phyloP scores from a whole-genome alignment of 768 basidiomycete species.

The Naematelia encephala region DNA sequence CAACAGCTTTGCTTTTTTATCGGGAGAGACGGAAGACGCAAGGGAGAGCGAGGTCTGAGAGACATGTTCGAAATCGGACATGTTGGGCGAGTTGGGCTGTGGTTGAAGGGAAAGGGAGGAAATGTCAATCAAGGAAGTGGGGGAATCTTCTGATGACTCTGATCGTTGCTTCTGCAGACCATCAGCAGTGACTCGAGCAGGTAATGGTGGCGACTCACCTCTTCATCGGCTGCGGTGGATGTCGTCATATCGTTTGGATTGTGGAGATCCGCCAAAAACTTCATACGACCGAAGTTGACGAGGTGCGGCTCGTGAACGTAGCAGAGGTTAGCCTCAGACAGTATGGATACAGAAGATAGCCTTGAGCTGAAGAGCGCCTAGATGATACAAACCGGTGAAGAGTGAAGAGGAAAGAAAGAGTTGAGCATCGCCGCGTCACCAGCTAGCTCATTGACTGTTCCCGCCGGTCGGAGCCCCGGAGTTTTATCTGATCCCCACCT shows the following conservation, averaged over 20 bases:
- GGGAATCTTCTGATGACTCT: background rate
- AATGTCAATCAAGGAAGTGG: conserved; percentile 10
- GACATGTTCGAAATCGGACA: conserved; percentile 18
- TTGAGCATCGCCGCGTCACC: conserved; percentile 7
- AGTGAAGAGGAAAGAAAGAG: background rate
- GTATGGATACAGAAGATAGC: no score
- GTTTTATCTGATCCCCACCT: background rate
- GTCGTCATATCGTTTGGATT: background rate
- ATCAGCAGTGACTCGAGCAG: background rate
- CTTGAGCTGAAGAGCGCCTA: no score
- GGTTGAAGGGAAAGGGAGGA: conserved; percentile 9
- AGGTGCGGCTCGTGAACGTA: no score
- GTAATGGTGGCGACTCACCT: conserved; percentile 8
- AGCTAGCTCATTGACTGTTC: background rate
- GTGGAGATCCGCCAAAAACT: background rate
- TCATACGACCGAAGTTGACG: no score
- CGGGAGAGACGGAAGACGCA: conserved; percentile 6
- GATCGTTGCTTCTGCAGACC: background rate
- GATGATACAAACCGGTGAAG: no score
- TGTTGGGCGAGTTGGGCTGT: background rate
- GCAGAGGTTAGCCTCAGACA: no score
- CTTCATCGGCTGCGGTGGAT: background rate
- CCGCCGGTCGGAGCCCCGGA: background rate
- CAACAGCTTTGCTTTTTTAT: conserved; percentile 56
- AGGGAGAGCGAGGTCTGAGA: conserved; percentile 13